Evolutionary conservation across 495 filamentous ascomycete species (phyloP), one percentile per base, ranked within the genome.

Genomic region (Podospora anserina): DNA sequence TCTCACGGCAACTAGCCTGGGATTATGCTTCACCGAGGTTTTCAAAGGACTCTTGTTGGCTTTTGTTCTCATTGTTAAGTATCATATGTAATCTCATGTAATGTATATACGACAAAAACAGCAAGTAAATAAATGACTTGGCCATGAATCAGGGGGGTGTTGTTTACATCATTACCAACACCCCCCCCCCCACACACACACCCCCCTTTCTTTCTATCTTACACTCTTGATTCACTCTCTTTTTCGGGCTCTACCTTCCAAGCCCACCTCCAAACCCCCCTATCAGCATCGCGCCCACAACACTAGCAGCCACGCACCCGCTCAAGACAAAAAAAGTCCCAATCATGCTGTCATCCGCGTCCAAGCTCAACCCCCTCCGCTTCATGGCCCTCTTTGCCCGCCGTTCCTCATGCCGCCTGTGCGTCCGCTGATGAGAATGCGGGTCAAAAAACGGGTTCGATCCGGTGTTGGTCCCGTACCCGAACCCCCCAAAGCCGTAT

Each of bases 361-460:
- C 67, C 0, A 63, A 54, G 23, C 66, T 19, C 23, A 66, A 27
- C 66, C 71, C 66, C 56, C 57, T 55, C 63, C 66, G 7, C 69
- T 58, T 15, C 62, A 64, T 30, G 67, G 69, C 63, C 67, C 76
- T 30, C 67, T 69, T 27, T 53, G 76, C 77, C 5, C 81, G 74
- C 28, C 78, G 69, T 49, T 75, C 76, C 64, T 86, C 81, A 64
- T 76, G 73, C 64, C 77, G 62, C 62, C 83, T 75, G 61, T 87
- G 79, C 72, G 76, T 76, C 77, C 90, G 86, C 75, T 92, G 84
- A 62, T 88, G 86, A 66, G 73, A 68, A 30, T 88, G 90, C 53
- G 86, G 90, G 68, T 86, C 82, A 69, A 88, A 90, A 13, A 78
- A 96, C 92, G 19, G 86, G 86, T 56, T 82, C 81, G 9, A 87